Evolutionary conservation across 495 filamentous ascomycete species (phyloP).

Genomic region (Tuber magnatum): DNA sequence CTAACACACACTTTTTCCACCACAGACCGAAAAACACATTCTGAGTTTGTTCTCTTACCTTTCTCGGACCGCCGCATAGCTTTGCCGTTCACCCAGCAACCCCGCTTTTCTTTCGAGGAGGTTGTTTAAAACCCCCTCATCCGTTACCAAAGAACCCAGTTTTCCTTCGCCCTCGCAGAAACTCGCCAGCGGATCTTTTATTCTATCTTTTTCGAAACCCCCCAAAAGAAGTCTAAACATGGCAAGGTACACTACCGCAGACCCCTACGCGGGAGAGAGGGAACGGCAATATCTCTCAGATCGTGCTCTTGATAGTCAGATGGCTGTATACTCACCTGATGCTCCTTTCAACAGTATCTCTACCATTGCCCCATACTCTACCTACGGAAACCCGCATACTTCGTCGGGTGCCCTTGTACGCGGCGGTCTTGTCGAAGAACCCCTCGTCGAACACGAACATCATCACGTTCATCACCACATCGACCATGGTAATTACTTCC

Average conservation of each 20-base stretch:
- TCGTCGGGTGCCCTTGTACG: constrained; percentile 18
- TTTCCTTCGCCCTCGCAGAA: not conserved
- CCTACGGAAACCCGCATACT: constrained; percentile 21
- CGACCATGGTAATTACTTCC: constrained; percentile 62
- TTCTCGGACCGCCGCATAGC: constrained; percentile 12
- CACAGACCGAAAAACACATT: constrained; percentile 8
- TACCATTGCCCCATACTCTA: constrained; percentile 27
- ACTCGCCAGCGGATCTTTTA: constrained; percentile 7
- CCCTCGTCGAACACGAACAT: constrained; percentile 40
- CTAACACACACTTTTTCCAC: not conserved
- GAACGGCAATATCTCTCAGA: constrained; percentile 20
- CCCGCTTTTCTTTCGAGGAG: constrained; percentile 10
- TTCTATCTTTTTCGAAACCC: constrained; percentile 7
- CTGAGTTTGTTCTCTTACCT: constrained; percentile 7
- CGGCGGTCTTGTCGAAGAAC: constrained; percentile 34
- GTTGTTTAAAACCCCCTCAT: constrained; percentile 9
- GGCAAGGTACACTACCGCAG: constrained; percentile 28
- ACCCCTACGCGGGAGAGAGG: constrained; percentile 10
- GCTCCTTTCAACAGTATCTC: constrained; percentile 16
- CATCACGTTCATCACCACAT: constrained; percentile 62
- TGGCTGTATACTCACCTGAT: constrained; percentile 30
- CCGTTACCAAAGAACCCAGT: not conserved
- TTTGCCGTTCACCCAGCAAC: constrained; percentile 7
- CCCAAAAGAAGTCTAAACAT: constrained; percentile 20
- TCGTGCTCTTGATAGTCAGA: constrained; percentile 22